Conservation (phyloP, 2,329 filamentous ascomycete species). For the Hypocreales sp. region DNA sequence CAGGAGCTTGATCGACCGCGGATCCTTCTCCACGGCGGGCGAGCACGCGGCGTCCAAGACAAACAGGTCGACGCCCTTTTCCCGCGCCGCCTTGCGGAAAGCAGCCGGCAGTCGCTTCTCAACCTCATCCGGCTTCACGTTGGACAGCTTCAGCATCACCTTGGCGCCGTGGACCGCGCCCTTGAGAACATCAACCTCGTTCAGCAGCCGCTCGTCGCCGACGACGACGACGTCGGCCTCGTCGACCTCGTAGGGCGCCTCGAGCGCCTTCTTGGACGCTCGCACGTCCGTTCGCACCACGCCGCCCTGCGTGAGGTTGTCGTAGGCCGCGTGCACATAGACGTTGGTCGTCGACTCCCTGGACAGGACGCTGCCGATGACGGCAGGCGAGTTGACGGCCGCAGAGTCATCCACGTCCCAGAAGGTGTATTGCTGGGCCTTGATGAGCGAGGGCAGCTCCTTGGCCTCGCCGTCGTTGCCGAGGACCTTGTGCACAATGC, state of each 20-base stretch:
- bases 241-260: constrained; percentile 69
- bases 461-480: constrained; percentile 37
- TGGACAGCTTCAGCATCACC: constrained; percentile 60
- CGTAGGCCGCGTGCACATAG: constrained; percentile 45
- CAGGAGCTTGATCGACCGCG: constrained; percentile 49
- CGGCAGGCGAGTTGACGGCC: constrained; percentile 47
- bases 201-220: constrained; percentile 64
- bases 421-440: constrained; percentile 76
- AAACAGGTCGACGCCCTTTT: constrained; percentile 56
- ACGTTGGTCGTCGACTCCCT: constrained; percentile 54
- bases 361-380: constrained; percentile 45
- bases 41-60: constrained; percentile 58
- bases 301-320: constrained; percentile 59
- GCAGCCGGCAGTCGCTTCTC: constrained; percentile 68
- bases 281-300: constrained; percentile 73
- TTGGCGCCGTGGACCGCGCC: constrained; percentile 56
- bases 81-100: constrained; percentile 56
- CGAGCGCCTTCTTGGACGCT: constrained; percentile 65
- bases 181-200: constrained; percentile 58
- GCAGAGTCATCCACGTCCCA: constrained; percentile 75
- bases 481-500: constrained; percentile 32
- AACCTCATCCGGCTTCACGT: constrained; percentile 72
- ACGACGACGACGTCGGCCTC: constrained; percentile 68
- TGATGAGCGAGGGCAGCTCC: constrained; percentile 26
- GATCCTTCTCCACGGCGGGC: constrained; percentile 50